Percentiles rank a stretch among this genome's conserved stretches.
phyloP scores from a whole-genome alignment of 192 early-diverging fungal species.

The Backusella psychrophila region DNA sequence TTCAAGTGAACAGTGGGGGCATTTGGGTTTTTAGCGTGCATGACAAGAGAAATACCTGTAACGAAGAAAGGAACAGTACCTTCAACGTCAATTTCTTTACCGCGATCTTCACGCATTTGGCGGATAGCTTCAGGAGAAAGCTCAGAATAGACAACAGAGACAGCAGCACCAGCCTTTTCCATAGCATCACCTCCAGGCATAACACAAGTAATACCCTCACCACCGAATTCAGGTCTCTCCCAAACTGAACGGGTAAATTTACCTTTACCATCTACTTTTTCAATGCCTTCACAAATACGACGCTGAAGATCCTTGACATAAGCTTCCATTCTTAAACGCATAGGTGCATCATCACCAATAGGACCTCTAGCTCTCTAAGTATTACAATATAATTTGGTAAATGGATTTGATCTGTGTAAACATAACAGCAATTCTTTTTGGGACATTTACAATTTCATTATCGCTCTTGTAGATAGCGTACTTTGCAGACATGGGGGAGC shows the following conservation, averaged over 20 bases:
- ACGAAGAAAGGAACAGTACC: constrained; percentile 77
- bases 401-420: not conserved
- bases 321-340: constrained; percentile 78
- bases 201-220: constrained; percentile 89
- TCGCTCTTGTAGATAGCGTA: constrained; percentile 9
- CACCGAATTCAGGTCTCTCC: constrained; percentile 81
- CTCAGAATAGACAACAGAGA: constrained; percentile 85
- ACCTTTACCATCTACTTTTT: constrained; percentile 54
- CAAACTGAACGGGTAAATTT: constrained; percentile 79
- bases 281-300: constrained; percentile 64
- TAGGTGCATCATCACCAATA: constrained; percentile 45
- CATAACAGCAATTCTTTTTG: not conserved
- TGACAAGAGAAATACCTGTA: constrained; percentile 86
- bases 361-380: constrained; percentile 31
- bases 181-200: constrained; percentile 88
- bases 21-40: constrained; percentile 93
- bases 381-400: not conserved
- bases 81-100: constrained; percentile 56
- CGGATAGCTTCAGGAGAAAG: constrained; percentile 64
- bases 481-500: constrained; percentile 1
- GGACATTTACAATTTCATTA: constrained; percentile 1
- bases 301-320: constrained; percentile 76
- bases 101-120: constrained; percentile 84
- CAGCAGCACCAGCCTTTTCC: constrained; percentile 95
- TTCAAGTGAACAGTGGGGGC: constrained; percentile 96